A percentile compares a stretch with the other conserved stretches of the same genome.
Evolutionary conservation across 2,329 filamentous ascomycete species (phyloP).

Genomic region (Botrytis fabae): DNA sequence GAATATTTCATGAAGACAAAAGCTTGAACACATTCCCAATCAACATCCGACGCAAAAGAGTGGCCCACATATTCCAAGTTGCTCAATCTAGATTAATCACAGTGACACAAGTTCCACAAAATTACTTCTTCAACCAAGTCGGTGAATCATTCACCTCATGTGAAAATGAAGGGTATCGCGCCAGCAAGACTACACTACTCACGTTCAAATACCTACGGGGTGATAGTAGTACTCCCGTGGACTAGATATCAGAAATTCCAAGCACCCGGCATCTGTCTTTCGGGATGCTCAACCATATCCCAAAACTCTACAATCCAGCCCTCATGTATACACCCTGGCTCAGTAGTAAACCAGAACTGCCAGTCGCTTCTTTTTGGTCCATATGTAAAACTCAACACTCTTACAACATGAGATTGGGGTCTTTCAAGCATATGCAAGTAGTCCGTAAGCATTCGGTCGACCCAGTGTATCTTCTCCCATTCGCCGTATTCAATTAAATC

Average conservation of each 20-base stretch:
- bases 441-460: too few relatives aligned
- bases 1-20: background rate
- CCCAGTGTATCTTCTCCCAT: background rate
- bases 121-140: background rate
- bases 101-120: background rate
- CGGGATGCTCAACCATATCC: background rate
- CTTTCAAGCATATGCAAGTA: too few relatives aligned
- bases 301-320: background rate
- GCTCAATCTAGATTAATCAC: background rate
- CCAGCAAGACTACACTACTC: too few relatives aligned
- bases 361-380: background rate
- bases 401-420: too few relatives aligned
- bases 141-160: too few relatives aligned
- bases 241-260: background rate
- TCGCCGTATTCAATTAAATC: background rate
- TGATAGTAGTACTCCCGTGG: background rate
- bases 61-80: background rate
- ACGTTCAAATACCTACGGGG: too few relatives aligned
- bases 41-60: background rate
- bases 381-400: background rate
- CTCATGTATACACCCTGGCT: rapidly evolving
- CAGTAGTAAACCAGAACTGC: background rate
- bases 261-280: background rate
- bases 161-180: background rate
- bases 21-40: background rate